Evolutionary conservation across 2,329 filamentous ascomycete genomes (phyloP).

Genomic region (Lachnellula cervina): DNA sequence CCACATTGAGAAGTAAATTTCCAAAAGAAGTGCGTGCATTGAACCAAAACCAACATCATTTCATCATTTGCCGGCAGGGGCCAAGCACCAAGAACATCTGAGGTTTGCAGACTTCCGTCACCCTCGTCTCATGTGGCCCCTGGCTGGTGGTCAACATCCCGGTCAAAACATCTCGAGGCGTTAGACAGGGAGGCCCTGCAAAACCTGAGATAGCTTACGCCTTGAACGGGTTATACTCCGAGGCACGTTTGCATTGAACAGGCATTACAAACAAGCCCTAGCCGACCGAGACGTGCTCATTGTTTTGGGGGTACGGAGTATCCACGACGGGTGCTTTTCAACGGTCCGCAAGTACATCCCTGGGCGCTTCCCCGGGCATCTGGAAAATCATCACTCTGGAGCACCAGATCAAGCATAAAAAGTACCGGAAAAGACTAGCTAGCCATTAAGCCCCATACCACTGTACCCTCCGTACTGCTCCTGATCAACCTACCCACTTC

Average conservation of each 20-base stretch:
- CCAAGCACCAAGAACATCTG: slow-evolving; percentile 9
- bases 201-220: slow-evolving; percentile 24
- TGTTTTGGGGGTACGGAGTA: slow-evolving; percentile 21
- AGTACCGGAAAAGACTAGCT: slow-evolving; percentile 25
- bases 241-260: slow-evolving; percentile 28
- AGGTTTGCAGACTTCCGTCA: slow-evolving; percentile 24
- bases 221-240: slow-evolving; percentile 30
- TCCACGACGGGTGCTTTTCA: slow-evolving; percentile 25
- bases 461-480: slow-evolving; percentile 9
- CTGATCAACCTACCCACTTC: slow-evolving; percentile 24
- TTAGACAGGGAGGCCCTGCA: slow-evolving; percentile 27
- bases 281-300: slow-evolving; percentile 19
- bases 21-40: slow-evolving; percentile 11
- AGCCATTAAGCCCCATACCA: slow-evolving; percentile 17
- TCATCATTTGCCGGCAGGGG: slow-evolving; percentile 18
- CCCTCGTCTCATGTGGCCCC: slow-evolving; percentile 31
- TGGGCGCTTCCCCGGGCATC: slow-evolving; percentile 17
- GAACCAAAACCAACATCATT: slow-evolving; percentile 3
- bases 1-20: slow-evolving; percentile 7
- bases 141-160: slow-evolving; percentile 27
- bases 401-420: slow-evolving; percentile 24
- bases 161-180: slow-evolving; percentile 27
- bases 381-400: slow-evolving; percentile 22
- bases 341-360: slow-evolving; percentile 26
- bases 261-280: slow-evolving; percentile 22